phyloP scores from a whole-genome alignment of 306 rosid species.

The Cyamopsis tetragonoloba region DNA sequence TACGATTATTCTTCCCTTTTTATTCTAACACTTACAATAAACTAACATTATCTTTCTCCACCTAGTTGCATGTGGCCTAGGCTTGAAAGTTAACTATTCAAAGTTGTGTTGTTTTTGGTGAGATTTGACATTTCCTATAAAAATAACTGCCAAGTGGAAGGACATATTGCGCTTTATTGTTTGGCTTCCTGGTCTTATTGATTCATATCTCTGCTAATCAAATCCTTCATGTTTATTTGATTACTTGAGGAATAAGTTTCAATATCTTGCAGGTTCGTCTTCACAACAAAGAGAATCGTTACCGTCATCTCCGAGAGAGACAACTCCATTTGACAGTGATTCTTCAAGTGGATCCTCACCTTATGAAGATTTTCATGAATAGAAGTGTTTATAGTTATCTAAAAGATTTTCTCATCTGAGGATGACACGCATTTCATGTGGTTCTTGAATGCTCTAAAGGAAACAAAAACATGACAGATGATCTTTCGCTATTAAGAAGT shows the following conservation, averaged over 20 bases:
- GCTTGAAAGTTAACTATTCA: neutral
- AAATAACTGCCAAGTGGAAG: neutral
- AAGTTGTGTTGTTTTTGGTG: neutral
- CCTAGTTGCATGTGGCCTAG: neutral
- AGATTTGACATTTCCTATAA: neutral
- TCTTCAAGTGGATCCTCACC: conserved; percentile 90
- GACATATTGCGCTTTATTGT: neutral
- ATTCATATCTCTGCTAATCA: neutral
- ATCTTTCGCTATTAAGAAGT: conserved; percentile 13
- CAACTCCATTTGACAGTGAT: conserved; percentile 77
- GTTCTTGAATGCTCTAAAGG: conserved; percentile 14
- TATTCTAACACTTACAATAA: neutral
- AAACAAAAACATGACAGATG: neutral
- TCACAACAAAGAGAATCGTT: conserved; percentile 80
- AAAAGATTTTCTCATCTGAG: conserved; percentile 17
- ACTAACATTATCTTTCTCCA: neutral
- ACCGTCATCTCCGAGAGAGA: conserved; percentile 82
- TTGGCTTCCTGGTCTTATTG: neutral
- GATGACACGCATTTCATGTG: neutral
- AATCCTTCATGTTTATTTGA: conserved; percentile 15
- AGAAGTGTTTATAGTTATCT: conserved; percentile 23
- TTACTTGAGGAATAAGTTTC: conserved; percentile 28
- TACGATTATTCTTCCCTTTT: conserved; percentile 2
- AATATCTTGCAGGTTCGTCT: conserved; percentile 58
- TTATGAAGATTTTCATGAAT: conserved; percentile 81